Evolutionary conservation across 176 grass and related monocot species (phyloP).

Genomic region (Tuctoria greenei): DNA sequence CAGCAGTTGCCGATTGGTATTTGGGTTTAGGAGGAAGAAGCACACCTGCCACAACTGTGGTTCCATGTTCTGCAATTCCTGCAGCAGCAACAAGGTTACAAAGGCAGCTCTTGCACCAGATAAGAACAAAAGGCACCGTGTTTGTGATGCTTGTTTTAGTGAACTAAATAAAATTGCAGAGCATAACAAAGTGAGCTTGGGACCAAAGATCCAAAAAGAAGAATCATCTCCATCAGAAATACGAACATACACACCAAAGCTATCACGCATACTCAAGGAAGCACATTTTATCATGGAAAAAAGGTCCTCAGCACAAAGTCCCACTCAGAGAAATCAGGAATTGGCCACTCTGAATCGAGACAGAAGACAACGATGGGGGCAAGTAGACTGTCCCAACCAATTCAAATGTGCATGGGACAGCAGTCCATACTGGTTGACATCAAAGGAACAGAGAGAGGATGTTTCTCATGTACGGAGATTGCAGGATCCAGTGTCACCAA

Average conservation of each 20-base stretch:
- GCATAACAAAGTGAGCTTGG: constrained; percentile 29
- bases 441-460: constrained; percentile 15
- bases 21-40: constrained; percentile 83
- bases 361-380: constrained; percentile 62
- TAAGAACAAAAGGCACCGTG: constrained; percentile 61
- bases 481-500: constrained; percentile 10
- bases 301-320: constrained; percentile 31
- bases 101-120: constrained; percentile 73
- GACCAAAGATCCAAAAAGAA: constrained; percentile 39
- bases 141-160: constrained; percentile 81
- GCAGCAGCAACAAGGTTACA: constrained; percentile 70
- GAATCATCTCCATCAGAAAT: constrained; percentile 48
- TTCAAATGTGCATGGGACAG: constrained; percentile 49
- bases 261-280: constrained; percentile 69
- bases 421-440: constrained; percentile 16
- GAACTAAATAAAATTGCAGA: constrained; percentile 50
- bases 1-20: constrained; percentile 62
- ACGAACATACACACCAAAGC: constrained; percentile 60
- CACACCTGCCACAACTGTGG: constrained; percentile 95
- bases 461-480: constrained; percentile 12
- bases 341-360: constrained; percentile 5
- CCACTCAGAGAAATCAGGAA: constrained; percentile 44
- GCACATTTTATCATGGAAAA: constrained; percentile 62
- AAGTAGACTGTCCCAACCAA: constrained; percentile 64
- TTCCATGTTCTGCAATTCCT: constrained; percentile 83